These are phyloP conservation scores for Solanum arcanum DNA, from an alignment of 257 asterid genomes.

Conservation along the genomic window DNA sequence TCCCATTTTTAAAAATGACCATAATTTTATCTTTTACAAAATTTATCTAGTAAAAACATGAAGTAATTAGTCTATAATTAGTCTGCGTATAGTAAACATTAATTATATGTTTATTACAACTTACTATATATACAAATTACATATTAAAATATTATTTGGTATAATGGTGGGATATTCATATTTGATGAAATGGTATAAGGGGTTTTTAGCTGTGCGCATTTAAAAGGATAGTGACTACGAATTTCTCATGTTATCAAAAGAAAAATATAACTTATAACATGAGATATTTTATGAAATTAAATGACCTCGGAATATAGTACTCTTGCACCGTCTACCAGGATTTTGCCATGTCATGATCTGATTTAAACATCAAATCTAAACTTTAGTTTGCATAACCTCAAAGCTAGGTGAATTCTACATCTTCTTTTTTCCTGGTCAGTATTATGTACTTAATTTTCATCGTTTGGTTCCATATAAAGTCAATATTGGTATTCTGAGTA, in stretches of 20 bases:
- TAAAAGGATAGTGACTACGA: too few relatives aligned
- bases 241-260: too few relatives aligned
- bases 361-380: too few relatives aligned
- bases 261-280: too few relatives aligned
- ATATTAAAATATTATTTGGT: background rate
- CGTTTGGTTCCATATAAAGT: background rate
- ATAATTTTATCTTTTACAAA: background rate
- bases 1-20: background rate
- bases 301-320: too few relatives aligned
- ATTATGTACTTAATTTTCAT: background rate
- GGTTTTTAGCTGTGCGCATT: too few relatives aligned
- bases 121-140: background rate
- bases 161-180: background rate
- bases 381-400: too few relatives aligned
- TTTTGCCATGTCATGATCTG: background rate
- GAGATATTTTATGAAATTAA: too few relatives aligned
- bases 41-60: background rate
- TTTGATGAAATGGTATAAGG: too few relatives aligned
- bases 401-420: too few relatives aligned
- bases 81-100: background rate
- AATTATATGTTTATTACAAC: background rate
- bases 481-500: background rate
- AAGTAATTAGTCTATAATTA: background rate
- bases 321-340: background rate
- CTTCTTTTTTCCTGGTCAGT: too few relatives aligned